A percentile compares a stretch with the other conserved stretches of the same genome.
Evolutionary conservation across 441 rosid species (phyloP).

Genomic region (Rhodomyrtus psidioides): DNA sequence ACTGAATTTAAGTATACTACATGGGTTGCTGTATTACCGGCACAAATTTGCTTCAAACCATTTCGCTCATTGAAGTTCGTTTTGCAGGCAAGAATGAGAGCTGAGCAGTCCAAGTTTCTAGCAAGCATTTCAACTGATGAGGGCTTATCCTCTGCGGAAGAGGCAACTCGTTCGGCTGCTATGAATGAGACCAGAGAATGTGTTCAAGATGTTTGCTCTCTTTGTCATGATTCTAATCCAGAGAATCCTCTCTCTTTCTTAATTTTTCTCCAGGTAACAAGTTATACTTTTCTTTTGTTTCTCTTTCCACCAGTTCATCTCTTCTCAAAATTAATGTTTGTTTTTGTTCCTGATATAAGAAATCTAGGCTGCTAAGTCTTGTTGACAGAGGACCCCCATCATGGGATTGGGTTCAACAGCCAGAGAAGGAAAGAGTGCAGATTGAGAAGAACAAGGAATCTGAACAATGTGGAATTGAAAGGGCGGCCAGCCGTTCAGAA

Average conservation of each 20-base stretch:
- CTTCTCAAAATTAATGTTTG: neutral
- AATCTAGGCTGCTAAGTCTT: slow-evolving; percentile 86
- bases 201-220: slow-evolving; percentile 71
- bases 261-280: slow-evolving; percentile 82
- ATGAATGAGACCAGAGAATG: slow-evolving; percentile 30
- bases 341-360: slow-evolving; percentile 35
- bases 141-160: slow-evolving; percentile 38
- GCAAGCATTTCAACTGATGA: slow-evolving; percentile 52
- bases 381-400: slow-evolving; percentile 63
- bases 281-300: slow-evolving; percentile 6
- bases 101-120: slow-evolving; percentile 91
- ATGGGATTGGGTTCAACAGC: slow-evolving; percentile 50
- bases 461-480: slow-evolving; percentile 23
- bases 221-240: slow-evolving; percentile 83
- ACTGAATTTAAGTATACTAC: neutral
- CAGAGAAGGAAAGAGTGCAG: slow-evolving; percentile 26
- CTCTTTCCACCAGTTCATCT: neutral
- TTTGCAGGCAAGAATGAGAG: slow-evolving; percentile 95
- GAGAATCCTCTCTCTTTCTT: slow-evolving; percentile 72
- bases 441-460: slow-evolving; percentile 18
- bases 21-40: neutral
- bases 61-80: neutral
- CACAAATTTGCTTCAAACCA: neutral
- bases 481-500: slow-evolving; percentile 25
- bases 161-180: slow-evolving; percentile 28